Evolutionary conservation across 768 basidiomycete species (phyloP), one percentile per base, ranked within the genome.

Genomic region (Rhizopogon sp.): DNA sequence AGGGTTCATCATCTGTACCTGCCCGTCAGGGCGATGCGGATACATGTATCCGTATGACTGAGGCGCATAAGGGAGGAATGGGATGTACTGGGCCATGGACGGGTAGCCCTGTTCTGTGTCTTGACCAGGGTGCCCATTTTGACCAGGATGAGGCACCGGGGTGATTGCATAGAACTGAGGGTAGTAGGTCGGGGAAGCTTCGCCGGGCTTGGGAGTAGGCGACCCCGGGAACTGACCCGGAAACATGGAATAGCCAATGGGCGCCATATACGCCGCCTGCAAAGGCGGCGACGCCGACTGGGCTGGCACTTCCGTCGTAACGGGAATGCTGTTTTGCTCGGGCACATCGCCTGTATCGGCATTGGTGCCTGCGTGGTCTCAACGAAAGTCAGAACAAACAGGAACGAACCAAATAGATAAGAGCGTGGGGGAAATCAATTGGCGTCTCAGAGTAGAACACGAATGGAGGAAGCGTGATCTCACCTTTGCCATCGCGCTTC

Each of bases 401-500:
- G 41, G 52, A 47, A 17, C 25, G 49, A 47, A 39, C 35, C 37
- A 28, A 50, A 50, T 14, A 53, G 42, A 35, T 53, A 49, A 53
- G 33, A 49, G 45, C 42, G 20, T 28, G 52, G 25, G 25, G 42
- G 25, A 28, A 49, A 51, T 52, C 9, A 41, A 42, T 33, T 29
- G 50, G 37, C 25, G 5, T 22, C 7, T 56, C 28, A 31, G 40
- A 41, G 64, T 62, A 59, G 59, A 47, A 54, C 56, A 54, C 55
- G 39, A 58, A 58, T 22, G 57, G 53, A 58, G 60, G 47, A 47
- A 60, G 54, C 56, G 62, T 46, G 58, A 58, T 55, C 84, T 72
- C 67, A 90, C 88, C 82, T 81, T 87, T 89, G 81, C 82, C 84
- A 88, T 90, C 88, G 84, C 88, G 88, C 84, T 91, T 92, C 90